These are phyloP conservation scores for Amorphotheca resinae DNA, from an alignment of 495 filamentous ascomycete species.

Conservation along the genomic window DNA sequence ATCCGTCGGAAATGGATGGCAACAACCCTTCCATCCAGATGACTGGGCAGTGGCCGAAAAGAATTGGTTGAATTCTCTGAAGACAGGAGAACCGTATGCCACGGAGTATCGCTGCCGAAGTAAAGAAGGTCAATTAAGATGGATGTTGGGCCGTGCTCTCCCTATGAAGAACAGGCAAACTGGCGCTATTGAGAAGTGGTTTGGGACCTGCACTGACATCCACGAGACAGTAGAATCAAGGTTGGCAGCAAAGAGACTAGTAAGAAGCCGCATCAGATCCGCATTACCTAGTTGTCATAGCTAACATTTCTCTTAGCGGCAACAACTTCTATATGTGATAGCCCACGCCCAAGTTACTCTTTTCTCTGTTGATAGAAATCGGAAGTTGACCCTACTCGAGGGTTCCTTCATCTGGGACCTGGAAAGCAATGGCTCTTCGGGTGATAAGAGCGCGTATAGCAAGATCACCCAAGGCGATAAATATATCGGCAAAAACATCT, in stretches of 20 bases:
- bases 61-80: constrained; percentile 44
- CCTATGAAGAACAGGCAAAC: constrained; percentile 48
- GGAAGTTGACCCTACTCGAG: constrained; percentile 48
- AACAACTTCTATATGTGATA: constrained; percentile 55
- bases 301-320: constrained; percentile 21
- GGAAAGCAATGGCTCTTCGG: constrained; percentile 17
- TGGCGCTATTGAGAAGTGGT: constrained; percentile 58
- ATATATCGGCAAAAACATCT: constrained; percentile 45
- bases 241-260: constrained; percentile 40
- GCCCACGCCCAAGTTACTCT: constrained; percentile 54
- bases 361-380: constrained; percentile 48
- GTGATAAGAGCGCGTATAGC: constrained; percentile 16
- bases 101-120: constrained; percentile 55
- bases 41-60: constrained; percentile 39
- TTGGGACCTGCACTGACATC: constrained; percentile 58
- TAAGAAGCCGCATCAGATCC: neutral
- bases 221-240: constrained; percentile 50
- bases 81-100: constrained; percentile 50
- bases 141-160: constrained; percentile 57
- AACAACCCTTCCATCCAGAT: constrained; percentile 36
- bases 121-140: constrained; percentile 51
- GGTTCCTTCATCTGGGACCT: constrained; percentile 44
- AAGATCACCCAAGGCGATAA: constrained; percentile 17
- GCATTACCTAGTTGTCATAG: neutral
- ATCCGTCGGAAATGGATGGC: constrained; percentile 30